Evolutionary conservation across 2,329 filamentous ascomycete species (phyloP), one percentile per base, ranked within the genome.

Genomic region (Phaeosphaeria sp.): DNA sequence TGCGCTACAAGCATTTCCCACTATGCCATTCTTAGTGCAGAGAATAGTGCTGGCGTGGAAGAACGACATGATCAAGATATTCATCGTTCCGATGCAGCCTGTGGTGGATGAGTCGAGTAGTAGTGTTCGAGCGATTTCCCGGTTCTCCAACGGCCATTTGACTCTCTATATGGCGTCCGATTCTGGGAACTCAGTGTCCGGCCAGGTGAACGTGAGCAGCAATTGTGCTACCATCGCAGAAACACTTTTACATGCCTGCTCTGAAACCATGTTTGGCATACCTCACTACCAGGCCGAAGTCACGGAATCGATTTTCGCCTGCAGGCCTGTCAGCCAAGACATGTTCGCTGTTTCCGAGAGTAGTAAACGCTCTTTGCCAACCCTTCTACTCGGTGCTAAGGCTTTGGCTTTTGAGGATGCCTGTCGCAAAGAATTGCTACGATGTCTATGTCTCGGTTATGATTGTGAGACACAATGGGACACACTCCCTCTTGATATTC

Each of bases 381-480:
- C 55, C 56, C 73, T 55, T 17, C 25, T 57, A 13, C 52, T 56
- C 1, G 68, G 65, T 7, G 15, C 61, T 4, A 53, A 72, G 30
- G 59, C 67, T 1, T 44, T 53, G 2, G 59, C 55, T 2, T 75
- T 74, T 33, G 68, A 73, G 25, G 57, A 21, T 5, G 53, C 57
- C 2, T 69, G 77, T 42, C 79, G 78, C 50, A 79, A 75, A 65
- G 79, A 83, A n/a, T 67, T 83, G 1, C 68, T 86, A 15, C 74
- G 77, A 18, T 77, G 81, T 53, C 69, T 83, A 4, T 83, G 81
- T 49, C 68, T 86, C 22, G 82, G 82, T 0, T 78, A 83, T 27
- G 77, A 84, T 42, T 77, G 77, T 48, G 82, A 86, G 52, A 77
- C 76, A 9, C 75, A 83, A 27, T 86, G 84, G 84, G 83, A 86